phyloP scores from a whole-genome alignment of 805 yeast species.

The Cyberlindnera misumaiensis region DNA sequence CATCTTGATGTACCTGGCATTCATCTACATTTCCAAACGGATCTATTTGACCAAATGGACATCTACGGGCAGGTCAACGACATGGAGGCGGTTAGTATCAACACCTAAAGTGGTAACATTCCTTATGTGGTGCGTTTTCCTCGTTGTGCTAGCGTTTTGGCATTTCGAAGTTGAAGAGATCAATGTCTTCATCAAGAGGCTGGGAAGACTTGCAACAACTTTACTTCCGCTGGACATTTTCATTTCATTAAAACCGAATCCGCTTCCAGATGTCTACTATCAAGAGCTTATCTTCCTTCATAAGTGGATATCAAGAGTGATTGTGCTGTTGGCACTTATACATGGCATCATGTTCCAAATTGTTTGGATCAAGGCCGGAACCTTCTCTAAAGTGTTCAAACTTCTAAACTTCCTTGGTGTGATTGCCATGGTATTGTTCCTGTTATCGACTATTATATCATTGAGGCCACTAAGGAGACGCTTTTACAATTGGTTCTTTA shows the following conservation, averaged over 20 bases:
- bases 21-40: conserved; percentile 28
- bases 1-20: conserved; percentile 33
- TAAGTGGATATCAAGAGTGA: conserved; percentile 63
- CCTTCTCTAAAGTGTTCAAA: conserved; percentile 29
- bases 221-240: conserved; percentile 52
- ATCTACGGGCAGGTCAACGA: conserved; percentile 32
- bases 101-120: conserved; percentile 32
- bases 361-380: conserved; percentile 39
- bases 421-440: conserved; percentile 29
- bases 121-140: conserved; percentile 27
- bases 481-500: conserved; percentile 47
- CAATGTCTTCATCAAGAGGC: conserved; percentile 40
- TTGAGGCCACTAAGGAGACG: conserved; percentile 41
- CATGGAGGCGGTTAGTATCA: conserved; percentile 25
- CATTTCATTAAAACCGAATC: conserved; percentile 51
- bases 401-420: conserved; percentile 48
- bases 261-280: conserved; percentile 41
- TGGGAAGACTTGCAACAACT: conserved; percentile 56
- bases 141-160: conserved; percentile 28
- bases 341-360: conserved; percentile 50
- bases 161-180: conserved; percentile 29
- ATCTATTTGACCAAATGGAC: conserved; percentile 31
- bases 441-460: conserved; percentile 38
- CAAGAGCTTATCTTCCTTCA: conserved; percentile 51
- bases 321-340: conserved; percentile 35